Conservation (phyloP, 139 green algal species). For the Chlorella sp. region DNA sequence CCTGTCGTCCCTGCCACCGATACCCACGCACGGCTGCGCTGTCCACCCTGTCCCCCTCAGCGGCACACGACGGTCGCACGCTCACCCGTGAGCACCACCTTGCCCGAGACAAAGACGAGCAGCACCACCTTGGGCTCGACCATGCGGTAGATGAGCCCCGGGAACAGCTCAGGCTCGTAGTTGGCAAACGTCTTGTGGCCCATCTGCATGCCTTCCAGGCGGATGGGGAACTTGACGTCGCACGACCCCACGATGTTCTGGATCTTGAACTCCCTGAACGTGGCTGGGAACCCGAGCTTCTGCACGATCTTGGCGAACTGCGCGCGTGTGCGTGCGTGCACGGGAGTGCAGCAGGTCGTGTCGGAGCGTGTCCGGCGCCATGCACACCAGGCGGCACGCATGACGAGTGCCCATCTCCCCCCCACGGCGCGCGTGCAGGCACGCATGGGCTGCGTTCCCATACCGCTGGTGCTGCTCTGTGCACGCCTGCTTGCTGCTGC, state of each 20-base stretch:
- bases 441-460: too few relatives aligned
- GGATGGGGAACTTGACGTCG: conserved; percentile 97
- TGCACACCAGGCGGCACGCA: too few relatives aligned
- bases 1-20: neutral
- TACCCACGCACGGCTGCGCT: neutral
- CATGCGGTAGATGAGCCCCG: conserved; percentile 99
- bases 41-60: neutral
- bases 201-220: conserved; percentile 87
- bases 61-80: neutral
- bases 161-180: conserved; percentile 99
- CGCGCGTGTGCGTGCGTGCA: too few relatives aligned
- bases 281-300: conserved; percentile 76
- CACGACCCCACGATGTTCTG: conserved; percentile 99
- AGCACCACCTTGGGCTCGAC: conserved; percentile 94
- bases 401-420: too few relatives aligned
- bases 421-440: too few relatives aligned
- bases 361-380: too few relatives aligned
- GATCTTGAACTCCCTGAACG: conserved; percentile 92
- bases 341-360: too few relatives aligned
- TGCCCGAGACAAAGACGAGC: conserved; percentile 98
- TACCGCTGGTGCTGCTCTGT: too few relatives aligned
- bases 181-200: conserved; percentile 82
- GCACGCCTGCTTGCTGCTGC: too few relatives aligned
- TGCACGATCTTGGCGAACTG: conserved; percentile 94
- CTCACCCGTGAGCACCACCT: conserved; percentile 68